Base-by-base conservation (phyloP, 768 basidiomycete genomes). In the Tylopilus felleus region DNA sequence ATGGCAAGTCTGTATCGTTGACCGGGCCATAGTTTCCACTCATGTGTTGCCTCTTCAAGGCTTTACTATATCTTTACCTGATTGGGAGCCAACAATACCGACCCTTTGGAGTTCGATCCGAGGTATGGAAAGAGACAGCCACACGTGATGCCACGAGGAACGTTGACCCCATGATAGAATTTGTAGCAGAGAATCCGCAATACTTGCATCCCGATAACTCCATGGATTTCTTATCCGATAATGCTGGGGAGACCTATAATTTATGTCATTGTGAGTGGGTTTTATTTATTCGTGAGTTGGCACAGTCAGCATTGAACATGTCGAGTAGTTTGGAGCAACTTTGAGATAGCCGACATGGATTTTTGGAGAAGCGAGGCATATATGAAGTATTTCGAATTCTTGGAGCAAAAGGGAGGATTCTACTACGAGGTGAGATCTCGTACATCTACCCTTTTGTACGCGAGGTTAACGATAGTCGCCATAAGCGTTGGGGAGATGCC, bases 401-500 rank as follows among this genome's bases (percentile, higher is more conserved):
- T 96, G 19, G 93, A 96, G 50, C 65, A 78, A 50, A 76, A 77
- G 40, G 93, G 93, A 50, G 93, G 93, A 16, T 93, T 94, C 69
- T 94, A 93, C 69, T 93, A 93, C 59, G 92, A 94, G 82, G 87
- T 81, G 60, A 43, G 41, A 23, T 19, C 25, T 8, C 47, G 8
- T 13, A 14, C 21, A 6, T 12, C 0, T 2, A 12, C 22, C 17
- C 13, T 44, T 25, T 51, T 29, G 13, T n/a, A 40, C 16, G 16
- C 19, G 31, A 31, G 10, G n/a, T 19, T 69, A 48, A 56, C 39
- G 19, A n/a, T 41, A 25, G 35, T 41, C 22, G 1, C 8, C 14
- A 21, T 45, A 58, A 91, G 82, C 84, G 92, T 31, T 93, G 93
- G 93, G 96, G 96, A 47, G 95, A 97, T 73, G 96, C 96, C n/a